A percentile compares a stretch with the other conserved stretches of the same genome.
Conservation (phyloP, 139 green algal genomes). For the Eudorina sp. region DNA sequence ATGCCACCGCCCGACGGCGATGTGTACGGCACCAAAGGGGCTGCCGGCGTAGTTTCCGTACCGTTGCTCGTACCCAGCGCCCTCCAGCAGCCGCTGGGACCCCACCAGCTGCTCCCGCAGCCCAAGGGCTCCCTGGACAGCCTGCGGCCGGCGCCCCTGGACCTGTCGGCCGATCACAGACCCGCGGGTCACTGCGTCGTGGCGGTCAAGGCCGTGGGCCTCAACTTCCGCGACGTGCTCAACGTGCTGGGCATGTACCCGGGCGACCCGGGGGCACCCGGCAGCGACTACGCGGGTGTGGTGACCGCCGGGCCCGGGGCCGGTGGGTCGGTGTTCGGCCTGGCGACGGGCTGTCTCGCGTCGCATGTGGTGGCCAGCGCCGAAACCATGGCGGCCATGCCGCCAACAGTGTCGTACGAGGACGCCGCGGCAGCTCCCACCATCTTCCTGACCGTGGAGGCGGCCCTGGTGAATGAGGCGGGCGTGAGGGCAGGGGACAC, state of each 20-base stretch:
- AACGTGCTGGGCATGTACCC: conserved; percentile 85
- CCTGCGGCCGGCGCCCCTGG: conserved; percentile 45
- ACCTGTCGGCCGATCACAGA: neutral
- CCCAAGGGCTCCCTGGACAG: conserved; percentile 43
- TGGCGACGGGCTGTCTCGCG: conserved; percentile 78
- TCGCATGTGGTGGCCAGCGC: conserved; percentile 69
- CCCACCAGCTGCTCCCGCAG: conserved; percentile 55
- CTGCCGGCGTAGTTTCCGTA: neutral
- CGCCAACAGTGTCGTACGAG: conserved; percentile 73
- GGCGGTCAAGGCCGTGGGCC: conserved; percentile 81
- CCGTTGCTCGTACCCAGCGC: neutral
- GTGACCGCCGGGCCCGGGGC: conserved; percentile 63
- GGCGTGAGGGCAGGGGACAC: conserved; percentile 50
- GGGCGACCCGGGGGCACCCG: conserved; percentile 86
- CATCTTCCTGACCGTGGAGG: conserved; percentile 60
- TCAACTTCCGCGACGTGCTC: conserved; percentile 92
- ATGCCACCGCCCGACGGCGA: neutral
- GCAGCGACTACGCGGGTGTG: conserved; percentile 83
- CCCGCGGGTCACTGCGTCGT: conserved; percentile 48
- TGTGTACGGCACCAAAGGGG: conserved; percentile 7
- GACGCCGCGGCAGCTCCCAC: conserved; percentile 75
- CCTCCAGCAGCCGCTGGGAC: neutral
- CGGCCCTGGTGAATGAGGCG: conserved; percentile 52
- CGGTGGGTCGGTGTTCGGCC: conserved; percentile 82
- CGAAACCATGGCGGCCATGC: conserved; percentile 72